Conservation (phyloP, 805 yeast species). For the Wickerhamomyces pijperi region DNA sequence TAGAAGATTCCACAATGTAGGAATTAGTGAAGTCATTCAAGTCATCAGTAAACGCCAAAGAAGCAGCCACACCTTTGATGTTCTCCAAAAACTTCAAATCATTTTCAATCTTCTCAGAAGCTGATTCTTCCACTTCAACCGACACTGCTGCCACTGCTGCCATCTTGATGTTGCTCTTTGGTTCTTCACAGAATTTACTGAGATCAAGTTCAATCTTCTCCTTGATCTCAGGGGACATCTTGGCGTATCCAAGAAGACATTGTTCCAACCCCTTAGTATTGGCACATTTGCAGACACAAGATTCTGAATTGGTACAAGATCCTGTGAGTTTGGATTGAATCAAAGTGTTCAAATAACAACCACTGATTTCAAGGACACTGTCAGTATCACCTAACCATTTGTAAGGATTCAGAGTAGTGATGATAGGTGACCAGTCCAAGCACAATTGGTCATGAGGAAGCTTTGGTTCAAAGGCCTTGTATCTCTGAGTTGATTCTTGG, state of each 20-base stretch:
- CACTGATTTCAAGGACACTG: conserved; percentile 1
- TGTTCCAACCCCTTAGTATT: conserved; percentile 2
- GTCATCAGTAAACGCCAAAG: conserved; percentile 6
- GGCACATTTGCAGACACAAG: conserved; percentile 8
- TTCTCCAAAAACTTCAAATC: conserved; percentile 6
- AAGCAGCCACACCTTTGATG: conserved; percentile 7
- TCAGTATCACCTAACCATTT: background rate
- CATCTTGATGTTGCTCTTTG: background rate
- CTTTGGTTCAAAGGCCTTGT: background rate
- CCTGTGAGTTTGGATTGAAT: conserved; percentile 1
- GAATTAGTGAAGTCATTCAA: conserved; percentile 10
- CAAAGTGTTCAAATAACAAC: conserved; percentile 4
- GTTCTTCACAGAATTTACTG: conserved; percentile 1
- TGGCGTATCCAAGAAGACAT: conserved; percentile 4
- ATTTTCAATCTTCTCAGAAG: conserved; percentile 3
- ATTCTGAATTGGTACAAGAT: conserved; percentile 3
- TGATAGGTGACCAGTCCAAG: background rate
- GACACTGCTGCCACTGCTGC: too few species aligned
- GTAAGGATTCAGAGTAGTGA: background rate
- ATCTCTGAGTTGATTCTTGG: conserved; percentile 4
- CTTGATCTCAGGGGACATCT: conserved; percentile 2
- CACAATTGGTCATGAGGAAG: background rate
- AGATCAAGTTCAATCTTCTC: conserved; percentile 7
- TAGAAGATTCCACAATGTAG: conserved; percentile 7
- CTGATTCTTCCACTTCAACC: background rate